Evolutionary conservation across 768 basidiomycete species (phyloP).

Genomic region (Mycena indigotica): DNA sequence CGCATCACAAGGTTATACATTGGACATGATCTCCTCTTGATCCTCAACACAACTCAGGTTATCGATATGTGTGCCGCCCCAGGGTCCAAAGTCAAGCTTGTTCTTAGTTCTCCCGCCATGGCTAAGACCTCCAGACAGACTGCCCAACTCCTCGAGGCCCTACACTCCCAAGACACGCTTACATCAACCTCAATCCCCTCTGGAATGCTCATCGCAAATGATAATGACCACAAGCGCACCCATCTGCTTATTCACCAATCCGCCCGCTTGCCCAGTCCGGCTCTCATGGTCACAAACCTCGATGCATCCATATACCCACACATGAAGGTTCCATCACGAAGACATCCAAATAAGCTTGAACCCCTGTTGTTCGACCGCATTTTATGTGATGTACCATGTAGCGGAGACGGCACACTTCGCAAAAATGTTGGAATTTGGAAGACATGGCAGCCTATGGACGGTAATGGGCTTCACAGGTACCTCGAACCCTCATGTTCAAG

Average conservation of each 20-base stretch:
- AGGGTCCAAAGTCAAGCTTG: slow-evolving; percentile 89
- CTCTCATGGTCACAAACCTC: slow-evolving; percentile 93
- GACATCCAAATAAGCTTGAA: slow-evolving; percentile 40
- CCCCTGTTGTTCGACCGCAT: slow-evolving; percentile 88
- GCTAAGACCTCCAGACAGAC: slow-evolving; percentile 54
- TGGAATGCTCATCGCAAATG: slow-evolving; percentile 92
- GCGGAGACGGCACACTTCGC: slow-evolving; percentile 92
- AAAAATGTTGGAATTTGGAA: slow-evolving; percentile 98
- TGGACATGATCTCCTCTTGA: too few relatives aligned
- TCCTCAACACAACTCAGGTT: too few relatives aligned
- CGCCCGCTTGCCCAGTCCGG: slow-evolving; percentile 88
- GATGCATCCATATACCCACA: slow-evolving; percentile 88
- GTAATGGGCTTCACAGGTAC: slow-evolving; percentile 87
- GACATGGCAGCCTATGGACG: slow-evolving; percentile 85
- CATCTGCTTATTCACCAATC: slow-evolving; percentile 98
- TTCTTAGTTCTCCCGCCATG: too few relatives aligned
- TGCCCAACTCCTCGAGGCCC: slow-evolving; percentile 92
- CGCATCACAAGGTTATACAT: slow-evolving; percentile 75
- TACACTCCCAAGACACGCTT: slow-evolving; percentile 76
- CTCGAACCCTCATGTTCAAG: slow-evolving; percentile 21
- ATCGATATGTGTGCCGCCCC: slow-evolving; percentile 99
- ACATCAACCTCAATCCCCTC: slow-evolving; percentile 70
- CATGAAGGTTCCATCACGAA: slow-evolving; percentile 51
- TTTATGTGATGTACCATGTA: slow-evolving; percentile 95
- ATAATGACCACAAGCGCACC: slow-evolving; percentile 90